Base-by-base conservation (phyloP, 495 filamentous ascomycete species). In the Aspergillus taichungensis region DNA sequence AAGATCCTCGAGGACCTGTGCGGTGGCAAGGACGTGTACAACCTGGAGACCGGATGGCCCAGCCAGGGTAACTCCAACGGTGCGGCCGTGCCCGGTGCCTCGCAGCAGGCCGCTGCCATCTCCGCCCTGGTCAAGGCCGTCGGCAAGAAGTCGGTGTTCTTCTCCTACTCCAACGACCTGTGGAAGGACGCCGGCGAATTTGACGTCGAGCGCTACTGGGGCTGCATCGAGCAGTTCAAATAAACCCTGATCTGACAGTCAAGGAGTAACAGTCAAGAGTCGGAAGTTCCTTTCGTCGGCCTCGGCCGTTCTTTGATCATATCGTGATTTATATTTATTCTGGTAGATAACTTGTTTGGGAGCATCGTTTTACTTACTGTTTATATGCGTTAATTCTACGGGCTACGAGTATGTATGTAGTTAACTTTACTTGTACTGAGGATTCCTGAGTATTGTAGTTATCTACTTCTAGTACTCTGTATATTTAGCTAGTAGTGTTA, bases 21-120 rank as follows among this genome's bases (percentile, higher is more conserved):
- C 74, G 44, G 62, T 27, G 74, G 73, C 59, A 80, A 80, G 72
- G 55, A 67, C 14, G 84, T 76, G 43, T 75, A 84, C 64, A 84
- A 89, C 69, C 72, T 94, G 43, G 91, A 97, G 80, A 85, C 84
- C 31, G 91, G 91, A 56, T 97, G 91, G 91, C 91, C 91, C 53
- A 83, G 64, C 35, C 49, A 55, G 10, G 89, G 91, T 57, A 46
- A 61, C 11, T 50, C 76, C 60, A 88, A 89, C 62, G 88, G 88
- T 46, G 62, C 49, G 10, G 89, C 88, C 30, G 67, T 84, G 51
- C 78, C 88, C 37, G 80, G 84, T 43, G n/a, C 33, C 1, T 8
- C 50, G 10, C 65, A 92, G 68, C 91, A 97, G 76, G 57, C 60
- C 46, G 57, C 56, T n/a, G 91, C 91, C 50, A 74, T 96, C 60